phyloP scores from a whole-genome alignment of 2,329 filamentous ascomycete species.

The Hymenoscyphus scutula region DNA sequence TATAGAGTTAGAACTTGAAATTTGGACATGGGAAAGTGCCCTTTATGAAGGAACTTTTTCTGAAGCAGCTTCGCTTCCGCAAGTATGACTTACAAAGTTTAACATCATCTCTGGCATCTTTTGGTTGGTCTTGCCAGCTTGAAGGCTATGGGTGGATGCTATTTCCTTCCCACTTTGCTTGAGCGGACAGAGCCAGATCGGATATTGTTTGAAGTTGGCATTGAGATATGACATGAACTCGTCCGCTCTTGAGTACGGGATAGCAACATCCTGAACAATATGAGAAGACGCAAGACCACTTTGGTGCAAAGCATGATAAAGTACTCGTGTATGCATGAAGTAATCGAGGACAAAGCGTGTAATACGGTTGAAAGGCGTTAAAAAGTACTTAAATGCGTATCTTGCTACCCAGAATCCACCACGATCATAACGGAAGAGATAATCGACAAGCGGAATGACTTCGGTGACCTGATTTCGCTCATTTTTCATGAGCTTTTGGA shows the following conservation, averaged over 20 bases:
- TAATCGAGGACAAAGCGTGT: slow-evolving; percentile 57
- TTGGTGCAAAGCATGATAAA: slow-evolving; percentile 61
- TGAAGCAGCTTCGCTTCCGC: too few relatives aligned
- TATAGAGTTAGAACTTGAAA: neutral
- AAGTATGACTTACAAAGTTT: slow-evolving; percentile 46
- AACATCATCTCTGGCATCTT: slow-evolving; percentile 49
- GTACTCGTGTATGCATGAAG: slow-evolving; percentile 58
- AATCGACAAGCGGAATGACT: slow-evolving; percentile 43
- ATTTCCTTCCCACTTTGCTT: slow-evolving; percentile 32
- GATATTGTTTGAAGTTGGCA: slow-evolving; percentile 33
- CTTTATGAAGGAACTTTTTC: too few relatives aligned
- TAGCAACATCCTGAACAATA: slow-evolving; percentile 60
- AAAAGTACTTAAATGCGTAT: slow-evolving; percentile 61
- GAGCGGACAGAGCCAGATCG: slow-evolving; percentile 56
- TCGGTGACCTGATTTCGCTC: slow-evolving; percentile 36
- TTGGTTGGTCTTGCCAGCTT: slow-evolving; percentile 21
- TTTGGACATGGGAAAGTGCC: too few relatives aligned
- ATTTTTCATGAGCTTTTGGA: slow-evolving; percentile 34
- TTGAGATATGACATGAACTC: slow-evolving; percentile 52
- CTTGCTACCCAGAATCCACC: slow-evolving; percentile 64
- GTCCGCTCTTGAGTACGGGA: slow-evolving; percentile 49
- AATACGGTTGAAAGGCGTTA: slow-evolving; percentile 55
- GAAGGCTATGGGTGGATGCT: slow-evolving; percentile 22
- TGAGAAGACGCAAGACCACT: slow-evolving; percentile 53
- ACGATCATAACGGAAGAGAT: slow-evolving; percentile 61